Percentiles rank a stretch among this genome's conserved stretches.
These are phyloP conservation scores for Solanum etuberosum DNA, from an alignment of 257 asterid genomes.

Conservation along the genomic window DNA sequence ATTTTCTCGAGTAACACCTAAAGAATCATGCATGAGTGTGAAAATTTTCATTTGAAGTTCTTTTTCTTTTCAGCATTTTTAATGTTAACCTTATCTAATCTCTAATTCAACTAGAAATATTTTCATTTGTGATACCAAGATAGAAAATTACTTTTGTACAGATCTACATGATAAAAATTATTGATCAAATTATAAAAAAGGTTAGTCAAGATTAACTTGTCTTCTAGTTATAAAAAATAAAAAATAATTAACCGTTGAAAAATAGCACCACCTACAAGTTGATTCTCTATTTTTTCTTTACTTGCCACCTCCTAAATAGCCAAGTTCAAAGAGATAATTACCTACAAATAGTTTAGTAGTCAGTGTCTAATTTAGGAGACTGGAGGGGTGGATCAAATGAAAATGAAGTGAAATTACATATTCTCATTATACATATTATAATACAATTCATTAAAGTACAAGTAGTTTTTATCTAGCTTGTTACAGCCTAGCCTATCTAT, in stretches of 20 bases:
- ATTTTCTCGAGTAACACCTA: too few relatives aligned
- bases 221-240: not conserved
- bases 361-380: not conserved
- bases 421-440: not conserved
- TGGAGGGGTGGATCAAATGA: not conserved
- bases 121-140: not conserved
- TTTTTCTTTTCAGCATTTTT: not conserved
- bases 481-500: not conserved
- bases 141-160: not conserved
- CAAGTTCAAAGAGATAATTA: not conserved
- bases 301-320: not conserved
- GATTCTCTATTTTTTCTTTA: not conserved
- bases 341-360: not conserved
- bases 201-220: not conserved
- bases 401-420: not conserved
- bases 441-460: not conserved
- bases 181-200: not conserved
- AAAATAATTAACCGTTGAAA: not conserved
- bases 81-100: not conserved
- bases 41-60: not conserved
- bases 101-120: not conserved
- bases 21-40: not conserved
- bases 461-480: not conserved
- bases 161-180: not conserved
- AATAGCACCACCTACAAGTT: not conserved